Evolutionary conservation across 208 protist species (phyloP).

Genomic region (Crithidia expoeki): DNA sequence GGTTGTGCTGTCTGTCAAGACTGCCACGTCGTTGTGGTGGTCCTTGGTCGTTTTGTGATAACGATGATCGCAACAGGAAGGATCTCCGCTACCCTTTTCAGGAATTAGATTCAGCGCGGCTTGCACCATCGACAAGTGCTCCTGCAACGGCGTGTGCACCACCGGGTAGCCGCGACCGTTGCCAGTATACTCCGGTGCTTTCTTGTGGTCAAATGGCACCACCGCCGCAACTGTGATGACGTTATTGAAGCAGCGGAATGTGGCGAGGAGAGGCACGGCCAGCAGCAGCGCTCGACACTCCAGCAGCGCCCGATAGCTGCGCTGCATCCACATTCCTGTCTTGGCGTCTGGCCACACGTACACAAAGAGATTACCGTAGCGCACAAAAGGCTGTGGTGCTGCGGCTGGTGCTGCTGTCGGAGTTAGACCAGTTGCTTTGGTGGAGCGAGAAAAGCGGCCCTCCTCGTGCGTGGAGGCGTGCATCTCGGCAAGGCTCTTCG

Average conservation of each 20-base stretch:
- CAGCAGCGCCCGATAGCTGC: constrained; percentile 46
- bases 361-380: constrained; percentile 60
- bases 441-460: not conserved
- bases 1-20: too few relatives aligned
- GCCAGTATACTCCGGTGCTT: constrained; percentile 41
- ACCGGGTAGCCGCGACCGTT: constrained; percentile 34
- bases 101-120: constrained; percentile 53
- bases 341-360: constrained; percentile 54
- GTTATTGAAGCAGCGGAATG: constrained; percentile 55
- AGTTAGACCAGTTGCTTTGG: not conserved
- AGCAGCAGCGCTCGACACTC: constrained; percentile 37
- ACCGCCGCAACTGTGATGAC: constrained; percentile 56
- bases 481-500: constrained; percentile 39
- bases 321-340: constrained; percentile 57
- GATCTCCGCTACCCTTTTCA: not conserved
- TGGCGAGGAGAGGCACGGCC: constrained; percentile 54
- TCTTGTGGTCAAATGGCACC: constrained; percentile 39
- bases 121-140: constrained; percentile 43
- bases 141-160: constrained; percentile 48
- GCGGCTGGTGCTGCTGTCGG: not conserved
- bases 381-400: constrained; percentile 21
- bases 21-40: not conserved
- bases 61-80: not conserved
- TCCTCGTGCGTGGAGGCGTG: constrained; percentile 3
- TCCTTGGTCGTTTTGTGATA: not conserved